Conservation (phyloP, 2,329 filamentous ascomycete genomes). For the Biscogniauxia sp. region DNA sequence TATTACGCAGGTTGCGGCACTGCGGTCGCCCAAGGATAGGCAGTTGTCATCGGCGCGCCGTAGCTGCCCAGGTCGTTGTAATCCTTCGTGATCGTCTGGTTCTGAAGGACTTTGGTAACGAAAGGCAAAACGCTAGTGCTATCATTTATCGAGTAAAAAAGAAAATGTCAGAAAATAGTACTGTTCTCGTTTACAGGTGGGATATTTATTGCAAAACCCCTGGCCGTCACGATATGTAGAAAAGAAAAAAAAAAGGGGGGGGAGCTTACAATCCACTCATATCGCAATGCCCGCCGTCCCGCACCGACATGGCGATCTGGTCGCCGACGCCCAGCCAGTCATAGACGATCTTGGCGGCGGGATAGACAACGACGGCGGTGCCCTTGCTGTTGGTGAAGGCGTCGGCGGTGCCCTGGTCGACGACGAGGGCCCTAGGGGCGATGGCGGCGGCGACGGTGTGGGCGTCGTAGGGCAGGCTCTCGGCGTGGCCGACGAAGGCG, state of each 20-base stretch:
- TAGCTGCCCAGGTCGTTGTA: slow-evolving; percentile 44
- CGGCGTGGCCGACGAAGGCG: slow-evolving; percentile 54
- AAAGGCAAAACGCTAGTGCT: slow-evolving; percentile 46
- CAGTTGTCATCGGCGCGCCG: slow-evolving; percentile 41
- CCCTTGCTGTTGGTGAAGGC: slow-evolving; percentile 48
- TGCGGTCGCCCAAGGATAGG: slow-evolving; percentile 45
- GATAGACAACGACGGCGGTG: slow-evolving; percentile 49
- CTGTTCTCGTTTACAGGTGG: too few species aligned
- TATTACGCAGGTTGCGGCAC: slow-evolving; percentile 30
- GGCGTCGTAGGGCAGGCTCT: slow-evolving; percentile 55
- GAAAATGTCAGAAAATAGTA: slow-evolving; percentile 3
- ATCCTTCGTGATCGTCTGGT: slow-evolving; percentile 43
- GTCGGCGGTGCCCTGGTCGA: slow-evolving; percentile 53
- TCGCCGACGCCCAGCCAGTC: slow-evolving; percentile 51
- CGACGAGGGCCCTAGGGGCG: slow-evolving; percentile 54
- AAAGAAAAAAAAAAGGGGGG: not conserved
- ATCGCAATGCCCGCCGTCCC: slow-evolving; percentile 47
- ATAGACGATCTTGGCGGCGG: slow-evolving; percentile 51
- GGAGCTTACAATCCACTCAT: slow-evolving; percentile 44
- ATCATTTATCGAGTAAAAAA: not conserved
- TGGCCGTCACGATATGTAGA: too few species aligned
- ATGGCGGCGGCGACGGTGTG: slow-evolving; percentile 58
- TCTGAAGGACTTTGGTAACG: slow-evolving; percentile 46
- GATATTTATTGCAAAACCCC: too few species aligned
- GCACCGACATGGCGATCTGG: slow-evolving; percentile 46